Percentiles rank a stretch among this genome's conserved stretches.
These are phyloP conservation scores for Cyberlindnera euphorbiae DNA, from an alignment of 805 yeast species.

Conservation along the genomic window DNA sequence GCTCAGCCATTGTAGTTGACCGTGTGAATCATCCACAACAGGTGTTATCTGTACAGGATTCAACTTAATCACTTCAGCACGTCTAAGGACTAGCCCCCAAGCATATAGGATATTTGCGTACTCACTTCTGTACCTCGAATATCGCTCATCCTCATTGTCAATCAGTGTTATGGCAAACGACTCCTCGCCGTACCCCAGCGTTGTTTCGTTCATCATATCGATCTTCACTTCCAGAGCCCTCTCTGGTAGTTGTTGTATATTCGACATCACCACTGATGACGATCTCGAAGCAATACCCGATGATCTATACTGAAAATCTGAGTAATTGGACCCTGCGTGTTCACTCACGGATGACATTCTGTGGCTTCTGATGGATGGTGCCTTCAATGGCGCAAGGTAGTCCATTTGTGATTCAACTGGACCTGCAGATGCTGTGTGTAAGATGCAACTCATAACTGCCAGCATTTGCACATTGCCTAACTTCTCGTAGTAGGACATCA, in stretches of 20 bases:
- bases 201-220: conserved; percentile 38
- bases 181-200: conserved; percentile 33
- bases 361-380: conserved; percentile 8
- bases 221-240: conserved; percentile 33
- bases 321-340: conserved; percentile 16
- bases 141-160: conserved; percentile 27
- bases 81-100: conserved; percentile 82
- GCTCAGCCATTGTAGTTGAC: conserved; percentile 29
- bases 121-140: conserved; percentile 47
- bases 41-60: conserved; percentile 36
- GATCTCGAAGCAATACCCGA: conserved; percentile 24
- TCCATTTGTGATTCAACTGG: conserved; percentile 5
- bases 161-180: conserved; percentile 32
- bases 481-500: conserved; percentile 60
- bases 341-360: conserved; percentile 17
- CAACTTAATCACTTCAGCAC: conserved; percentile 74
- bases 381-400: conserved; percentile 6
- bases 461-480: conserved; percentile 78
- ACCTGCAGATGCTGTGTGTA: conserved; percentile 26
- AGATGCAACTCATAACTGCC: conserved; percentile 78
- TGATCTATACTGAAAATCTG: conserved; percentile 20
- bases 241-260: conserved; percentile 1
- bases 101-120: conserved; percentile 72
- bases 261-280: conserved; percentile 20
- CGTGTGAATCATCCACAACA: conserved; percentile 32